These are phyloP conservation scores for Venturiaceae sp. DNA, from an alignment of 2,329 filamentous ascomycete species.

Conservation along the genomic window DNA sequence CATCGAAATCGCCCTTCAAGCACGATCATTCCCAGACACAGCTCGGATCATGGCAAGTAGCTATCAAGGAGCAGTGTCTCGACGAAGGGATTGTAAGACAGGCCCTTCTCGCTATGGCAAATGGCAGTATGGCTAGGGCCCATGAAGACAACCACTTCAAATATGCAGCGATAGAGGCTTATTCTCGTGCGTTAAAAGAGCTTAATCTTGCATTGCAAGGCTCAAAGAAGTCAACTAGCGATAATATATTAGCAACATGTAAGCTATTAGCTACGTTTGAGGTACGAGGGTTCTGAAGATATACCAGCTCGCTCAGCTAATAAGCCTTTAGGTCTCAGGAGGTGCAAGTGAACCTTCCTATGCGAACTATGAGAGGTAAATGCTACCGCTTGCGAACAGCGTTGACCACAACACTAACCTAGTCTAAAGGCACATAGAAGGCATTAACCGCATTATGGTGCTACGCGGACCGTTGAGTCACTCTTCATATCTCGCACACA, in stretches of 20 bases:
- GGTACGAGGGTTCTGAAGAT: background rate
- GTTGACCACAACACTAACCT: background rate
- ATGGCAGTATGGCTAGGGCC: background rate
- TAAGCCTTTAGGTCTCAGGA: background rate
- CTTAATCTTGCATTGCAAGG: background rate
- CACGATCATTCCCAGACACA: background rate
- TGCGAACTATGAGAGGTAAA: background rate
- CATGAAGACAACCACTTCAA: background rate
- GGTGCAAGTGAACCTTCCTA: background rate
- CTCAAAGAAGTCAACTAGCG: background rate
- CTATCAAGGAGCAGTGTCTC: background rate
- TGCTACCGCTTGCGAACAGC: background rate
- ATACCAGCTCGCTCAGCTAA: no score
- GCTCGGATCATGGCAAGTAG: slow-evolving; percentile 1
- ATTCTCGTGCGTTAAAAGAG: background rate
- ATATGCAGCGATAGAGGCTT: slow-evolving; percentile 2
- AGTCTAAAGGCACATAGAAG: background rate
- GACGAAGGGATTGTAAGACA: background rate
- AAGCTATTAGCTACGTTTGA: slow-evolving; percentile 3
- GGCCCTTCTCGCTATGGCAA: background rate
- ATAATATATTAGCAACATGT: background rate
- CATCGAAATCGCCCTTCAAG: background rate
- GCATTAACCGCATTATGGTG: background rate
- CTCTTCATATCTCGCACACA: background rate
- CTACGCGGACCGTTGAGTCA: slow-evolving; percentile 1